These are phyloP conservation scores for Ophiobolus disseminans DNA, from an alignment of 2,329 filamentous ascomycete species.

Conservation along the genomic window DNA sequence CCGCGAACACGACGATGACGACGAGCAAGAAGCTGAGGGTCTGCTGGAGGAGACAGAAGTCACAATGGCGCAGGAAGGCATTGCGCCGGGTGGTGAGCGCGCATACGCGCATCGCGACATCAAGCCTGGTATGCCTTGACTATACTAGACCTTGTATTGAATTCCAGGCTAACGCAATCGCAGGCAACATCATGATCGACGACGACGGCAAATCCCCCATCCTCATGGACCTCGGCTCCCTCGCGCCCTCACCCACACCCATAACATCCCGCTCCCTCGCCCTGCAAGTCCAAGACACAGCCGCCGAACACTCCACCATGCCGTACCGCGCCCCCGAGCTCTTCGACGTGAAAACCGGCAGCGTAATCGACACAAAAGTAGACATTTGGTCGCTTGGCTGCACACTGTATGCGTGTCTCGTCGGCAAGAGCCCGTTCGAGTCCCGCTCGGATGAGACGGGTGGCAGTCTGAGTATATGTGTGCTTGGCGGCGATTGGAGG, in stretches of 20 bases:
- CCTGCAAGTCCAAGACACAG: constrained; percentile 89
- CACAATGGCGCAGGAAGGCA: constrained; percentile 69
- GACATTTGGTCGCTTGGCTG: constrained; percentile 98
- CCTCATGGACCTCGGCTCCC: constrained; percentile 94
- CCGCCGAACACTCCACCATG: constrained; percentile 97
- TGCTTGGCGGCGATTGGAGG: constrained; percentile 92
- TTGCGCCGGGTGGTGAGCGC: constrained; percentile 71
- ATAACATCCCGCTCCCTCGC: constrained; percentile 91
- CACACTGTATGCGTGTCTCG: constrained; percentile 95
- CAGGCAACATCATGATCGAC: constrained; percentile 96
- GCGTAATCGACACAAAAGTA: constrained; percentile 91
- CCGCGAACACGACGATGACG: constrained; percentile 64
- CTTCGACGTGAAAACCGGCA: constrained; percentile 95
- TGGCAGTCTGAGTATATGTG: constrained; percentile 89
- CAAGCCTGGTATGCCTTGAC: constrained; percentile 77
- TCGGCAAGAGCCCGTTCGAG: constrained; percentile 97
- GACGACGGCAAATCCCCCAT: constrained; percentile 88
- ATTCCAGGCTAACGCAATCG: constrained; percentile 12
- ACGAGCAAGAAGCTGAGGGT: constrained; percentile 78
- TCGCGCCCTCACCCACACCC: constrained; percentile 83
- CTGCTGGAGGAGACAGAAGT: constrained; percentile 84
- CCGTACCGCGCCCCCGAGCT: constrained; percentile 96
- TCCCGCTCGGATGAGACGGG: constrained; percentile 95
- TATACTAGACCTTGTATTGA: background rate
- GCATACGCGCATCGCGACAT: constrained; percentile 96